phyloP scores from a whole-genome alignment of 2,329 filamentous ascomycete genomes.

The Neofusicoccum kwambonambiense region DNA sequence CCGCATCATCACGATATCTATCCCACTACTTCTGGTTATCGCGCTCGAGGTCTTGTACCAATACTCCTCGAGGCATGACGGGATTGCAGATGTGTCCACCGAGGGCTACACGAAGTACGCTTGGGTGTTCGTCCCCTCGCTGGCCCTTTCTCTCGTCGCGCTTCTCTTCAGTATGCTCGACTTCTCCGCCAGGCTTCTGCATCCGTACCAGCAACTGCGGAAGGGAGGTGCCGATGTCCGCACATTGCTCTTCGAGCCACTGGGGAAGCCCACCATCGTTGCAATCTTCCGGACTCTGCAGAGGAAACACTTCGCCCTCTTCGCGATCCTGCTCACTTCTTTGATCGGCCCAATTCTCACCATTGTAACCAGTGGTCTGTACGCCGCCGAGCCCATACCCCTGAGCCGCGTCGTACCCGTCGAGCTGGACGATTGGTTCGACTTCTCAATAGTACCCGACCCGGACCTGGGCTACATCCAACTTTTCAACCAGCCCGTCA shows the following conservation, averaged over 20 bases:
- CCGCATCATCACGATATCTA: neutral
- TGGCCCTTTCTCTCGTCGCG: neutral
- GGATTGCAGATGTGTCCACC: neutral
- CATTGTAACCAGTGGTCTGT: neutral
- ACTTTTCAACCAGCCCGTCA: neutral
- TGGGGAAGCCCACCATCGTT: neutral
- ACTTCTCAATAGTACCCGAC: neutral
- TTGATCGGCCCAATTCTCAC: neutral
- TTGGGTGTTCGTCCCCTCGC: neutral
- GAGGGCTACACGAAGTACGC: neutral
- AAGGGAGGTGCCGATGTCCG: neutral
- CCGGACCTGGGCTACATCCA: neutral
- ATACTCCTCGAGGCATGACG: neutral
- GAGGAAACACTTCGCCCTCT: neutral
- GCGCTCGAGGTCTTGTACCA: neutral
- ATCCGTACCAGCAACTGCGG: neutral
- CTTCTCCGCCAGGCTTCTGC: neutral
- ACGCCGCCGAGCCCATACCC: neutral
- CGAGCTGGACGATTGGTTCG: neutral
- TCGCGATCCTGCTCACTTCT: neutral
- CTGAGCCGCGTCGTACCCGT: neutral
- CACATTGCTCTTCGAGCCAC: neutral
- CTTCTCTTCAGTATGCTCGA: neutral
- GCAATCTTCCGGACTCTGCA: neutral
- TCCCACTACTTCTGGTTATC: neutral